A percentile compares a stretch with the other conserved stretches of the same genome.
Conservation (phyloP, 371 early-diverging fungal species). For the Dichotomocladium elegans region DNA sequence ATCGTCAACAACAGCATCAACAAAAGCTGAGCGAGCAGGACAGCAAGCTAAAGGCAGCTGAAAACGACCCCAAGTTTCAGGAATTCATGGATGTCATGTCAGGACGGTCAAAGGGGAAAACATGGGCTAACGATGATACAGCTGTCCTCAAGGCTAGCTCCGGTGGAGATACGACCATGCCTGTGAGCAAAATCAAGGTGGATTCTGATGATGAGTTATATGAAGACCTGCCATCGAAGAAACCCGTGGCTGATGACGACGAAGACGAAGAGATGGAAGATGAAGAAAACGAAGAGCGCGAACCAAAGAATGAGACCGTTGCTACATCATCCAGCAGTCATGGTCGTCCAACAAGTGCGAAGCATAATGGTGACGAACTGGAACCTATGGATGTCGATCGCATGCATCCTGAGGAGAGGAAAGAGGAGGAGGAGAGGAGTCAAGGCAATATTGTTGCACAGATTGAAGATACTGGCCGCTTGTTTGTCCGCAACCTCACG, state of each 20-base stretch:
- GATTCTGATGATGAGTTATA: conserved; percentile 68
- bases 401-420: too few relatives aligned
- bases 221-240: conserved; percentile 56
- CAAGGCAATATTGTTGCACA: conserved; percentile 39
- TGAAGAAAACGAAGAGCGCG: conserved; percentile 18
- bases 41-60: conserved; percentile 55
- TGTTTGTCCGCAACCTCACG: conserved; percentile 90
- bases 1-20: conserved; percentile 23
- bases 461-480: conserved; percentile 91
- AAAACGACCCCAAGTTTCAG: conserved; percentile 72
- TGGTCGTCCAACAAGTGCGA: too few relatives aligned
- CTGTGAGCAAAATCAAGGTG: conserved; percentile 58
- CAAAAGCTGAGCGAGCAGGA: conserved; percentile 43
- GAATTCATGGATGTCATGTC: conserved; percentile 91
- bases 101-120: conserved; percentile 69
- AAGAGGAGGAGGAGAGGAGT: conserved; percentile 6
- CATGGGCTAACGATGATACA: conserved; percentile 93
- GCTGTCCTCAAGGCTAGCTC: conserved; percentile 28
- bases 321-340: background rate
- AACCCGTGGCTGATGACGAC: conserved; percentile 12
- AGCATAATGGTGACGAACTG: too few relatives aligned
- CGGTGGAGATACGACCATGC: conserved; percentile 46
- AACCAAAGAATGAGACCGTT: conserved; percentile 6
- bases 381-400: conserved; percentile 1
- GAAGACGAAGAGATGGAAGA: conserved; percentile 20